Evolutionary conservation across 1,284 basidiomycete species (phyloP).

Genomic region (Boletus holoroseus): DNA sequence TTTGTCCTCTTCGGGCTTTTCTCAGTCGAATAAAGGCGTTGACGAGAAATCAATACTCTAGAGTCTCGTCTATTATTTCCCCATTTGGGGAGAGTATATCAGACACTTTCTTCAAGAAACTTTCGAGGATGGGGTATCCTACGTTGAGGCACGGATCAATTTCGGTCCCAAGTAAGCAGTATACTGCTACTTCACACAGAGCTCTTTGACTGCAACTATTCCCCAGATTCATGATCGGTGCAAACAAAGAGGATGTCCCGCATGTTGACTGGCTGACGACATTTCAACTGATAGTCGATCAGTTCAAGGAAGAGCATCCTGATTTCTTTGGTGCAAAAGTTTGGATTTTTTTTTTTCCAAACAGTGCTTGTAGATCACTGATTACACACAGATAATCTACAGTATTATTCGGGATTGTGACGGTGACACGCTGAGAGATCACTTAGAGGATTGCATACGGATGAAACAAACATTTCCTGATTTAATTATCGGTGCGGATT

Average conservation of each 20-base stretch:
- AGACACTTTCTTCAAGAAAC: constrained; percentile 57
- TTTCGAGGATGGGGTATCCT: constrained; percentile 68
- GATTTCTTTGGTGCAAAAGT: constrained; percentile 66
- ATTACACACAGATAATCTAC: constrained; percentile 58
- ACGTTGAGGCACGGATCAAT: constrained; percentile 66
- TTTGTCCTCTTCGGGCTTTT: constrained; percentile 28
- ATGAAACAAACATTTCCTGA: constrained; percentile 73
- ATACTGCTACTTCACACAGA: neutral
- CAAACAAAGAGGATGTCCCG: constrained; percentile 51
- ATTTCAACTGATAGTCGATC: constrained; percentile 52
- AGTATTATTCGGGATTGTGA: constrained; percentile 56
- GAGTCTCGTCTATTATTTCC: constrained; percentile 25
- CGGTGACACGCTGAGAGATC: constrained; percentile 57
- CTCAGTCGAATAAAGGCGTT: neutral
- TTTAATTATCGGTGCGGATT: constrained; percentile 54
- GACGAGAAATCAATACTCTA: constrained; percentile 2
- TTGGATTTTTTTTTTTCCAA: neutral
- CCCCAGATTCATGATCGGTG: constrained; percentile 47
- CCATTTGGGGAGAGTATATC: constrained; percentile 26
- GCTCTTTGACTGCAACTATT: neutral
- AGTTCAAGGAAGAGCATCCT: constrained; percentile 51
- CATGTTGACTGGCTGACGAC: constrained; percentile 59
- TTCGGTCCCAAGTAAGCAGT: constrained; percentile 52
- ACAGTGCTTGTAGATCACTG: constrained; percentile 3
- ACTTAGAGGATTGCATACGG: constrained; percentile 65